These are phyloP conservation scores for Coniochaeta pulveracea DNA, from an alignment of 2,329 filamentous ascomycete species.

Conservation along the genomic window DNA sequence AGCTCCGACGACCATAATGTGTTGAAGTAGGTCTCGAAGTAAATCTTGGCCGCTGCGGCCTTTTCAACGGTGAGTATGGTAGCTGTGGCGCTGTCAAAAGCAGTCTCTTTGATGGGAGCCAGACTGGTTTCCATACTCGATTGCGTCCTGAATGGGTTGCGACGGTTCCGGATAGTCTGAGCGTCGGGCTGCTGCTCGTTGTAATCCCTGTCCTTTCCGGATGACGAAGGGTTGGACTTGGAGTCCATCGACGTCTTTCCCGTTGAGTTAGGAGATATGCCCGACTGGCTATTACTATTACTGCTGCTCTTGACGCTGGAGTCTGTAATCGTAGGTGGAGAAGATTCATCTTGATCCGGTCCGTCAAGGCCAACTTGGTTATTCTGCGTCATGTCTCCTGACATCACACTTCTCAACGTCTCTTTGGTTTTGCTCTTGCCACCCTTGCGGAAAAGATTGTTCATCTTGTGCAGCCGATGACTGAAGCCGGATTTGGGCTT, in stretches of 20 bases:
- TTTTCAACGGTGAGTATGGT: slow-evolving; percentile 58
- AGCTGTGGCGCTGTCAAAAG: slow-evolving; percentile 16
- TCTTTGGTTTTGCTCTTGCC: background rate
- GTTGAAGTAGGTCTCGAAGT: slow-evolving; percentile 76
- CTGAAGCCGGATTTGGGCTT: slow-evolving; percentile 1
- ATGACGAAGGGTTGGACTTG: slow-evolving; percentile 18
- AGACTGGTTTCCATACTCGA: slow-evolving; percentile 17
- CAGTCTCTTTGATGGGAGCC: slow-evolving; percentile 22
- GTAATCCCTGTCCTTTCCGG: slow-evolving; percentile 11
- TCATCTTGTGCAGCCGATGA: background rate
- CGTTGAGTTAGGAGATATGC: slow-evolving; percentile 17
- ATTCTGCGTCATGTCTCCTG: slow-evolving; percentile 1
- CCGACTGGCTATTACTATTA: slow-evolving; percentile 10
- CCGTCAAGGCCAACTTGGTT: background rate
- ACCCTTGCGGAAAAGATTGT: slow-evolving; percentile 3
- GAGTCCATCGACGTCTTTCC: slow-evolving; percentile 29
- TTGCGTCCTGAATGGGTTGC: slow-evolving; percentile 10
- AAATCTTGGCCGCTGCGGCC: slow-evolving; percentile 72
- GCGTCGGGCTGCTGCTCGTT: slow-evolving; percentile 11
- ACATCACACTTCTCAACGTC: background rate
- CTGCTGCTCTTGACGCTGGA: slow-evolving; percentile 15
- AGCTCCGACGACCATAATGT: slow-evolving; percentile 43
- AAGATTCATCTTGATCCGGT: background rate
- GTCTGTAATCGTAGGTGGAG: slow-evolving; percentile 4
- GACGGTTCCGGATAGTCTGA: slow-evolving; percentile 7